Evolutionary conservation across 2,329 filamentous ascomycete species (phyloP).

Genomic region (Penicillium sclerotigenum): DNA sequence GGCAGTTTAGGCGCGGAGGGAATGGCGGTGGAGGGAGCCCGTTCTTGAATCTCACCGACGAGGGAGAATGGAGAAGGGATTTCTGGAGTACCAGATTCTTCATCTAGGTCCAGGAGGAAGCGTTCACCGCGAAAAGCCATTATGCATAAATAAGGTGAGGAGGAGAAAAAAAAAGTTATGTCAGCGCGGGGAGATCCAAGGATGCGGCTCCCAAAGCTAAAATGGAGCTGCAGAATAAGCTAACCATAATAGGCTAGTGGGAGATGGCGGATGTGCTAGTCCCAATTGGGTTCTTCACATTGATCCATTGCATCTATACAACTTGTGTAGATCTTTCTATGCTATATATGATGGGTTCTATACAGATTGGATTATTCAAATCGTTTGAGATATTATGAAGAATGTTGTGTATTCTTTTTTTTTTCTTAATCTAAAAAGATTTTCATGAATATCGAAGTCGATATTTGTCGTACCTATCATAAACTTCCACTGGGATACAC

Average conservation of each 20-base stretch:
- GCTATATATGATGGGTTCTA: background rate
- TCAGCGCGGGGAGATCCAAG: conserved; percentile 26
- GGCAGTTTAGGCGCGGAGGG: conserved; percentile 54
- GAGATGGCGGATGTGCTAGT: conserved; percentile 16
- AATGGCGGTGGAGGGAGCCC: conserved; percentile 51
- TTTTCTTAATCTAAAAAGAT: background rate
- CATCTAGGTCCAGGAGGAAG: conserved; percentile 59
- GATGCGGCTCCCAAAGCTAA: conserved; percentile 41
- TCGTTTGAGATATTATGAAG: too few species aligned
- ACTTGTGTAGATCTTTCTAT: conserved; percentile 1
- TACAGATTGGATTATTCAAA: background rate
- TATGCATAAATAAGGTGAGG: conserved; percentile 9
- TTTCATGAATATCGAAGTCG: background rate
- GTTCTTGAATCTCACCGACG: conserved; percentile 77
- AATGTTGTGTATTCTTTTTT: too few species aligned
- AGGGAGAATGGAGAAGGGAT: conserved; percentile 38
- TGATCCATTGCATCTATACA: conserved; percentile 17
- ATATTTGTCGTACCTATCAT: background rate
- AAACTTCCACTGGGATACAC: background rate
- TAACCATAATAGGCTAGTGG: conserved; percentile 23
- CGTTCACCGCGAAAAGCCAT: conserved; percentile 58
- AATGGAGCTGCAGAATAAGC: conserved; percentile 21
- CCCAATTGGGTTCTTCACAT: conserved; percentile 18
- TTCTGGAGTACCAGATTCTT: conserved; percentile 33
- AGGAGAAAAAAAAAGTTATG: conserved; percentile 22